Conservation (phyloP, 768 basidiomycete genomes). For the Trametes punicea region DNA sequence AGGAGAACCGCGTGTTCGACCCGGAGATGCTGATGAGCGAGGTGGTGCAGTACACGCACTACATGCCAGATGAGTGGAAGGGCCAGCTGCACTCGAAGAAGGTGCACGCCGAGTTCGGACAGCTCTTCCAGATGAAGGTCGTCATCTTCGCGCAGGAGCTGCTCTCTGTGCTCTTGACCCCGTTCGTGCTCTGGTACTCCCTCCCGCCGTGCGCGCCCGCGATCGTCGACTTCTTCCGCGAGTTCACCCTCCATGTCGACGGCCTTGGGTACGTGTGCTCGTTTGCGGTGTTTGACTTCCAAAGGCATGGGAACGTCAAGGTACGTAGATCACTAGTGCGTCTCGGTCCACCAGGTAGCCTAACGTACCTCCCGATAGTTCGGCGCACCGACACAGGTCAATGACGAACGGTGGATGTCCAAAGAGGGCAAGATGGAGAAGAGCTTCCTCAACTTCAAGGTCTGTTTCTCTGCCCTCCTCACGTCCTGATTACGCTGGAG, state of each 20-base stretch:
- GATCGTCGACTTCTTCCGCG: slow-evolving; percentile 96
- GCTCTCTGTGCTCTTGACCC: slow-evolving; percentile 87
- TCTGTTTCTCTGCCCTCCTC: slow-evolving; percentile 22
- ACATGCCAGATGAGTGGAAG: slow-evolving; percentile 93
- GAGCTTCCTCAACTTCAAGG: slow-evolving; percentile 92
- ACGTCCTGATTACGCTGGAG: neutral
- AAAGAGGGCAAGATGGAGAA: slow-evolving; percentile 99
- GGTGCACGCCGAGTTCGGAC: slow-evolving; percentile 88
- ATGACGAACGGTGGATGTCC: slow-evolving; percentile 74
- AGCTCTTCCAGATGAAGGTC: slow-evolving; percentile 92
- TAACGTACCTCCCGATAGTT: slow-evolving; percentile 45
- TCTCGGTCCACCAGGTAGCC: neutral
- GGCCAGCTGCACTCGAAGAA: slow-evolving; percentile 83
- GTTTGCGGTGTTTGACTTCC: slow-evolving; percentile 98
- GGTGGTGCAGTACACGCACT: slow-evolving; percentile 92
- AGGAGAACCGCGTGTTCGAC: slow-evolving; percentile 91
- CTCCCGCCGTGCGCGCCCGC: slow-evolving; percentile 86
- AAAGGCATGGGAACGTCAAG: slow-evolving; percentile 90
- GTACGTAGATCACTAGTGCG: slow-evolving; percentile 35
- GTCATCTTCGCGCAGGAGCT: slow-evolving; percentile 85
- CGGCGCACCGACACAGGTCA: slow-evolving; percentile 71
- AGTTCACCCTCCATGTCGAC: slow-evolving; percentile 96
- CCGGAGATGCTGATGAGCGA: slow-evolving; percentile 91
- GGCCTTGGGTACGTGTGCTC: slow-evolving; percentile 96
- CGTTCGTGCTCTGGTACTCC: slow-evolving; percentile 91